A percentile compares a stretch with the other conserved stretches of the same genome.
phyloP scores from a whole-genome alignment of 2,329 filamentous ascomycete genomes.

The Pseudohalonectria lignicola region DNA sequence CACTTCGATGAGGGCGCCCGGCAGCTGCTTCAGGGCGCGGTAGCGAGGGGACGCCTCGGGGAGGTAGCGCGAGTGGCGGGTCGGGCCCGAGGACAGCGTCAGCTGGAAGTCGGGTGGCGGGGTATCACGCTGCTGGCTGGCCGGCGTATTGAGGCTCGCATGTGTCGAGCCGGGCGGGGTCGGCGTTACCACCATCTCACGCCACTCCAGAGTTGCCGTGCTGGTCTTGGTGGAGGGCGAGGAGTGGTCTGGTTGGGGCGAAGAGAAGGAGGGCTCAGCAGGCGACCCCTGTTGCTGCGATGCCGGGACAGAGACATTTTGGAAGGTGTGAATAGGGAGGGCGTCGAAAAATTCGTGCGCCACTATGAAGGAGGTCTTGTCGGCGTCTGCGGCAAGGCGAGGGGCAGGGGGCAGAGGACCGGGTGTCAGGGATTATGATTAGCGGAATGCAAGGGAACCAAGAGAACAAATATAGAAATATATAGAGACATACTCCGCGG shows the following conservation, averaged over 20 bases:
- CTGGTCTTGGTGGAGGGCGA: conserved; percentile 24
- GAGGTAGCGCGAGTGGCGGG: conserved; percentile 74
- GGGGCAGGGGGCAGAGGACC: neutral
- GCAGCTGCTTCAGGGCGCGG: conserved; percentile 55
- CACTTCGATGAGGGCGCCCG: conserved; percentile 72
- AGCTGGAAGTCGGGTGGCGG: conserved; percentile 77
- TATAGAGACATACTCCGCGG: conserved; percentile 50
- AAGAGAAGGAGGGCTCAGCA: conserved; percentile 26
- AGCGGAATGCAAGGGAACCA: neutral
- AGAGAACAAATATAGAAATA: neutral
- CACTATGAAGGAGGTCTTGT: conserved; percentile 80
- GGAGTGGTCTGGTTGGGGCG: conserved; percentile 27
- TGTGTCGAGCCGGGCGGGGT: conserved; percentile 45
- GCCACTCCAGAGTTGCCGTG: conserved; percentile 51
- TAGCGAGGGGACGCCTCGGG: conserved; percentile 76
- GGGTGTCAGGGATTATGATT: neutral
- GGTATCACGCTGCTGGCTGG: conserved; percentile 34
- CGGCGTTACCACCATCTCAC: conserved; percentile 68
- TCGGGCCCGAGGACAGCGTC: conserved; percentile 61
- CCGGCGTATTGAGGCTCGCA: conserved; percentile 40
- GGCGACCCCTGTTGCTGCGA: conserved; percentile 16
- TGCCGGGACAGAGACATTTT: conserved; percentile 47
- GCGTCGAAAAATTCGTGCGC: conserved; percentile 99
- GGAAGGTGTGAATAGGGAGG: conserved; percentile 89
- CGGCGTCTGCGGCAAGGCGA: conserved; percentile 32